These are phyloP conservation scores for Leishmania lainsoni DNA, from an alignment of 208 protist species.

Conservation along the genomic window DNA sequence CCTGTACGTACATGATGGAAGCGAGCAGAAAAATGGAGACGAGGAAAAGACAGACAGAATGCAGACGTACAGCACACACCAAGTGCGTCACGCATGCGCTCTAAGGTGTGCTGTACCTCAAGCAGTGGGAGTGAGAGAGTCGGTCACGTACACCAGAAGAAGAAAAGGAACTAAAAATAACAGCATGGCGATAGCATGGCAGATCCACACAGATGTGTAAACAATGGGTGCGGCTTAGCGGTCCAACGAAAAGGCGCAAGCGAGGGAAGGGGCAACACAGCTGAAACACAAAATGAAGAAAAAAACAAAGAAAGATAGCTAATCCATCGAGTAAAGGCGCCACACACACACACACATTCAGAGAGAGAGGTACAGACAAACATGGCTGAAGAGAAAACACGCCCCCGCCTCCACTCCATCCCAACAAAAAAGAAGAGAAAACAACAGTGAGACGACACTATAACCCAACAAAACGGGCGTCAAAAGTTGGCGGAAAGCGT, in stretches of 20 bases:
- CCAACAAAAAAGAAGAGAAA: constrained; percentile 5
- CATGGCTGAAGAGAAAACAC: neutral
- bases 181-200: neutral
- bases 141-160: neutral
- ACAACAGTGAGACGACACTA: neutral
- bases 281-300: neutral
- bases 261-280: neutral
- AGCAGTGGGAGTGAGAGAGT: neutral
- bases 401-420: too few species aligned
- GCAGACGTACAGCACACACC: neutral
- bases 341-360: neutral
- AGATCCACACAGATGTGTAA: neutral
- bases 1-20: neutral
- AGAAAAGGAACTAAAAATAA: neutral
- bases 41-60: constrained; percentile 11
- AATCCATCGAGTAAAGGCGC: neutral
- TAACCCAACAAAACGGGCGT: neutral
- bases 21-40: constrained; percentile 18
- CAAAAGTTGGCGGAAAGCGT: neutral
- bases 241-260: neutral
- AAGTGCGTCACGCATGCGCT: neutral
- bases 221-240: neutral
- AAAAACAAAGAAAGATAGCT: neutral
- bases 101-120: neutral
- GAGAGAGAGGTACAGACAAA: constrained; percentile 7